These are phyloP conservation scores for Camellia sinensis DNA, from an alignment of 148 eudicot species.

Conservation along the genomic window DNA sequence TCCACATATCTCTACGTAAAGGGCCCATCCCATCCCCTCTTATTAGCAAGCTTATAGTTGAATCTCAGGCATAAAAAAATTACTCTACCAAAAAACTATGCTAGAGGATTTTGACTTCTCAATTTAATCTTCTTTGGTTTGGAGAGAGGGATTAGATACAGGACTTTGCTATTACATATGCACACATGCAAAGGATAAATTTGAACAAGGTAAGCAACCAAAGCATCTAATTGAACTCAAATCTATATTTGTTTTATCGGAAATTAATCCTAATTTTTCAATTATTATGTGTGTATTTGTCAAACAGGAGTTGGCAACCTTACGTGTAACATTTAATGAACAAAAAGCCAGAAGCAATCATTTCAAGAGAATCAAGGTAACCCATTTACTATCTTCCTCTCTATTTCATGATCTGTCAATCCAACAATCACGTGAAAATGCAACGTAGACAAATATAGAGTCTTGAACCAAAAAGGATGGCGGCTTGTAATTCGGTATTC, in stretches of 20 bases:
- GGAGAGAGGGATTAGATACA: too few species aligned
- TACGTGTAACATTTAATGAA: conserved; percentile 39
- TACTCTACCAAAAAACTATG: too few species aligned
- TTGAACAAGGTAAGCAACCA: conserved; percentile 42
- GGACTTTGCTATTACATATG: too few species aligned
- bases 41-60: neutral
- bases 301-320: conserved; percentile 44
- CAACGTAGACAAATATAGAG: neutral
- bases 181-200: conserved; percentile 26
- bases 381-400: neutral
- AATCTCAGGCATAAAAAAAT: too few species aligned
- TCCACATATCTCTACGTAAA: neutral
- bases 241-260: neutral
- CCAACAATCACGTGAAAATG: too few species aligned
- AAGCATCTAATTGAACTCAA: neutral
- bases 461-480: neutral
- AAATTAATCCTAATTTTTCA: neutral
- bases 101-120: too few species aligned
- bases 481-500: neutral
- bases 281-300: neutral
- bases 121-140: too few species aligned
- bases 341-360: conserved; percentile 44
- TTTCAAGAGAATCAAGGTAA: conserved; percentile 66
- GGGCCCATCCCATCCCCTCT: neutral
- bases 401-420: neutral